Percentiles rank a stretch among this genome's conserved stretches.
Conservation (phyloP, 306 rosid genomes). For the Sophora flavescens region DNA sequence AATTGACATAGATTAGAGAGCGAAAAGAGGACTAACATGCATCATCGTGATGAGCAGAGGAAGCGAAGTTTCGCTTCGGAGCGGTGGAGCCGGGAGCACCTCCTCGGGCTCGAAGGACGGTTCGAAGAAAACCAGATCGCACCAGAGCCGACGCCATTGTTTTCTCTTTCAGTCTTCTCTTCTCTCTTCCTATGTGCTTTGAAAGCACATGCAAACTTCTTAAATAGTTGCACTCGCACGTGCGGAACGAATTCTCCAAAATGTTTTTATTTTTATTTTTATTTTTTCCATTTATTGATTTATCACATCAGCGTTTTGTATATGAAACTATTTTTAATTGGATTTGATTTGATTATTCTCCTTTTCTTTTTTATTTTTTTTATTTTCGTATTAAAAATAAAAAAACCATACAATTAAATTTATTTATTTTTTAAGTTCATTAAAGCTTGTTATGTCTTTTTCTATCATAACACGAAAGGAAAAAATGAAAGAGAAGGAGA, state of each 20-base stretch:
- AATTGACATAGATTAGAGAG: constrained; percentile 21
- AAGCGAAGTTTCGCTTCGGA: constrained; percentile 71
- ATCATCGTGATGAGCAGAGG: constrained; percentile 81
- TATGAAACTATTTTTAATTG: no score
- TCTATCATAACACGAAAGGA: no score
- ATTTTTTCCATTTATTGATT: neutral
- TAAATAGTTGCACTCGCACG: constrained; percentile 39
- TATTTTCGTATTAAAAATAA: no score
- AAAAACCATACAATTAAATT: no score
- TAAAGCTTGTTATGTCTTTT: no score
- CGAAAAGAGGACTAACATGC: constrained; percentile 57
- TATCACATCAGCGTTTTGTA: no score
- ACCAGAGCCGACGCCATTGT: constrained; percentile 77
- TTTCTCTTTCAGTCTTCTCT: neutral
- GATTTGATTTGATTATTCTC: no score
- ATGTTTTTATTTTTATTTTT: no score
- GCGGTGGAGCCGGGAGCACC: constrained; percentile 54
- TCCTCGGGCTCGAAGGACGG: constrained; percentile 64
- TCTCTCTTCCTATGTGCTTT: neutral
- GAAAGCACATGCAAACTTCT: neutral
- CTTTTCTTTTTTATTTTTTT: no score
- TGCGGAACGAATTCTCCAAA: constrained; percentile 2
- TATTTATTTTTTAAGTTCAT: no score
- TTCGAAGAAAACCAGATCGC: constrained; percentile 82
- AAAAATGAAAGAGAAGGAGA: no score